These are phyloP conservation scores for Achlya hypogyna DNA, from an alignment of 352 stramenopile genomes.

Conservation along the genomic window DNA sequence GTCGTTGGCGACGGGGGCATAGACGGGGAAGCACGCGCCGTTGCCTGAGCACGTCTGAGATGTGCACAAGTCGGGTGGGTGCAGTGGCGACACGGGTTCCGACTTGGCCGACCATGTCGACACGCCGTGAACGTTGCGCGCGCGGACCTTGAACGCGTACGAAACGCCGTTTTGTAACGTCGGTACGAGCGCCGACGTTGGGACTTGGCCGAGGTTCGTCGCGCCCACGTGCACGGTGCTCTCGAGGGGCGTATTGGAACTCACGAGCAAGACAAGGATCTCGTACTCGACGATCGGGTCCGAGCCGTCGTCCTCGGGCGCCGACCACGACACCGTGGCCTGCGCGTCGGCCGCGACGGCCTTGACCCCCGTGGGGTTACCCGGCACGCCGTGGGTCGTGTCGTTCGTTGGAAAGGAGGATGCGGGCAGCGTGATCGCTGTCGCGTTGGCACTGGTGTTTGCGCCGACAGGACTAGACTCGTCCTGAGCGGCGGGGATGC, in stretches of 20 bases:
- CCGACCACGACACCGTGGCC: conserved; percentile 53
- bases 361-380: conserved; percentile 47
- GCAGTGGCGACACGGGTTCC: conserved; percentile 51
- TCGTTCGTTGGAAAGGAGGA: conserved; percentile 1
- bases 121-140: conserved; percentile 49
- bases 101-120: conserved; percentile 69
- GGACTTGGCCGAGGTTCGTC: conserved; percentile 12
- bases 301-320: conserved; percentile 49
- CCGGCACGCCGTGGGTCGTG: conserved; percentile 44
- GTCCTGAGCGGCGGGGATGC: too few species aligned
- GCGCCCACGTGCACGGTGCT: not conserved
- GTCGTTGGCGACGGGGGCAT: conserved; percentile 21
- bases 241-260: not conserved
- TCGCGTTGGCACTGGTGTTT: not conserved
- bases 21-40: conserved; percentile 60
- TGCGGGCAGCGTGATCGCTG: not conserved
- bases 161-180: conserved; percentile 48
- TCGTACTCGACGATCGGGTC: conserved; percentile 54
- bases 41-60: conserved; percentile 50
- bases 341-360: conserved; percentile 41
- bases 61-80: conserved; percentile 59
- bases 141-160: conserved; percentile 62
- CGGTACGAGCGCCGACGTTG: conserved; percentile 35
- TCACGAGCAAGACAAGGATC: conserved; percentile 24
- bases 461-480: not conserved